phyloP scores from a whole-genome alignment of 2,329 filamentous ascomycete species.

The Trichoderma oligosporum region DNA sequence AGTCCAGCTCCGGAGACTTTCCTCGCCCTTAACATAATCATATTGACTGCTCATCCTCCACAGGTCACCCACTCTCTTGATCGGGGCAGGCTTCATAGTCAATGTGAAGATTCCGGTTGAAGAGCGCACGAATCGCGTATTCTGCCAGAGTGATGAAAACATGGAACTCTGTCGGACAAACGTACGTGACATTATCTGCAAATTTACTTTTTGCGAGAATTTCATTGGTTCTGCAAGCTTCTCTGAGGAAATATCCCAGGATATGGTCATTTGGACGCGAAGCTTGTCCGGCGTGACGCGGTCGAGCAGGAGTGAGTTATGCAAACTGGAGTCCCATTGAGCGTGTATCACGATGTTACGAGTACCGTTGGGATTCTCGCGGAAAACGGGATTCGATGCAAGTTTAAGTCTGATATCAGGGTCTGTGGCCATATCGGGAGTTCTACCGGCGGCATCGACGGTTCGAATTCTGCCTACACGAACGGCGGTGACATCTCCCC shows the following conservation, averaged over 20 bases:
- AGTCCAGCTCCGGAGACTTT: conserved; percentile 77
- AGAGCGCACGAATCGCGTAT: conserved; percentile 79
- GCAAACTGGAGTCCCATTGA: conserved; percentile 94
- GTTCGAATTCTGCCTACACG: conserved; percentile 78
- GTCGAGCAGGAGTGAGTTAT: conserved; percentile 89
- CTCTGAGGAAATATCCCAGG: conserved; percentile 80
- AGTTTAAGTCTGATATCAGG: conserved; percentile 75
- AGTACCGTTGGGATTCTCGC: conserved; percentile 85
- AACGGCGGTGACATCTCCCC: conserved; percentile 76
- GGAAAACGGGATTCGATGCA: conserved; percentile 71
- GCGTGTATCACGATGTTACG: conserved; percentile 80
- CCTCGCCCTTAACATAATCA: conserved; percentile 95
- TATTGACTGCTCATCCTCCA: conserved; percentile 96
- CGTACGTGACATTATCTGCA: conserved; percentile 78
- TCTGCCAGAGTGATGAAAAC: conserved; percentile 82
- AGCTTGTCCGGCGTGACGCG: conserved; percentile 90
- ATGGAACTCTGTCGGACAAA: conserved; percentile 85
- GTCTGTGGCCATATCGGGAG: conserved; percentile 70
- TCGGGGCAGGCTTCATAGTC: conserved; percentile 78
- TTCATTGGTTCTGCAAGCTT: conserved; percentile 84
- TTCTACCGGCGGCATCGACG: conserved; percentile 79
- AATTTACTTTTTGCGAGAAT: conserved; percentile 74
- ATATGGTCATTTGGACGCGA: conserved; percentile 79
- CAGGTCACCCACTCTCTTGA: conserved; percentile 86
- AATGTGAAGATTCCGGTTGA: conserved; percentile 83